phyloP scores from a whole-genome alignment of 208 protist genomes.

The Lotmaria passim region DNA sequence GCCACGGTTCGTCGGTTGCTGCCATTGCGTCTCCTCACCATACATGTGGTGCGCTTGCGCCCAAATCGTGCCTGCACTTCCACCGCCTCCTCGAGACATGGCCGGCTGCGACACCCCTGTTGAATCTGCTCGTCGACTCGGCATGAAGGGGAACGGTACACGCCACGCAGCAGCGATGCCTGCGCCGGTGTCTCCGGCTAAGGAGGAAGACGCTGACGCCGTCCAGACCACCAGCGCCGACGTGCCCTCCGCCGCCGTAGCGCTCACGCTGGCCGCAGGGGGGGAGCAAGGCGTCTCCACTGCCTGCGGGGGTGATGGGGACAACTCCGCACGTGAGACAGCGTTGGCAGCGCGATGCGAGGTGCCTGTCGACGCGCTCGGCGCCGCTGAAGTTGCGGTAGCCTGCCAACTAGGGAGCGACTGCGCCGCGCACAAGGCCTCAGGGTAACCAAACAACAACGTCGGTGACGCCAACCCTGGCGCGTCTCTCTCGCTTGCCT shows the following conservation, averaged over 20 bases:
- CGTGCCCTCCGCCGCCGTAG: not conserved
- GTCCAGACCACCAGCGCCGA: constrained; percentile 12
- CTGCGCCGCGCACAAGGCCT: no score
- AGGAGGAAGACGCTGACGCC: not conserved
- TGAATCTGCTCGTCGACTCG: no score
- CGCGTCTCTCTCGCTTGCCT: no score
- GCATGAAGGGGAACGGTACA: no score
- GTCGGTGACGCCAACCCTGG: no score
- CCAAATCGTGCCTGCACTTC: no score
- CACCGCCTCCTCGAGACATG: no score
- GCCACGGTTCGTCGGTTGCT: no score
- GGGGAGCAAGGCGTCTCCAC: not conserved
- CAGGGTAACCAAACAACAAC: not conserved
- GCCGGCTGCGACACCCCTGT: no score
- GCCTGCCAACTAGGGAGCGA: not conserved
- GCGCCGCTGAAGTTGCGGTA: not conserved
- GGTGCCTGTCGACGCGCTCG: not conserved
- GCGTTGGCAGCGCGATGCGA: not conserved
- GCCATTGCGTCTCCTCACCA: no score
- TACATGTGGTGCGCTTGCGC: no score
- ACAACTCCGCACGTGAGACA: not conserved
- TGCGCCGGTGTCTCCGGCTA: not conserved
- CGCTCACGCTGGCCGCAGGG: not conserved
- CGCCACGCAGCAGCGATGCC: no score
- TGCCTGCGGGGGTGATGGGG: not conserved